phyloP scores from a whole-genome alignment of 2,329 filamentous ascomycete genomes.

The Aureobasidium mangrovei region DNA sequence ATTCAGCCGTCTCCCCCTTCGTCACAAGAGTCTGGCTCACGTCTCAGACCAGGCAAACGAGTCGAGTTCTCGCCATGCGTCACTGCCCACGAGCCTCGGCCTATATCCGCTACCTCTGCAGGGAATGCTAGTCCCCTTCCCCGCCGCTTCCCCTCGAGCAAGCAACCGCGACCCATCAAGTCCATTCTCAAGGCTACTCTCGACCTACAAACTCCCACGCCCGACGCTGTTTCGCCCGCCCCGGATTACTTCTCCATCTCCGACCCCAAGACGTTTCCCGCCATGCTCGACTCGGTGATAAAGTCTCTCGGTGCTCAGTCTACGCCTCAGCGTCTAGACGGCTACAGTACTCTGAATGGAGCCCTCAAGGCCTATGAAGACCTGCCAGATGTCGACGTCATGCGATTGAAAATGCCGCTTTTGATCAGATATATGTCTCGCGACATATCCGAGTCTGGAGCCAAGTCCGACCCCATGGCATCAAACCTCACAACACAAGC shows the following conservation, averaged over 20 bases:
- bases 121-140: constrained; percentile 32
- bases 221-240: constrained; percentile 33
- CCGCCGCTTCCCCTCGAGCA: constrained; percentile 38
- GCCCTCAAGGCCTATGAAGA: constrained; percentile 75
- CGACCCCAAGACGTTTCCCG: constrained; percentile 53
- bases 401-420: constrained; percentile 66
- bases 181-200: constrained; percentile 72
- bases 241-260: constrained; percentile 35
- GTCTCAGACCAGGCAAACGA: constrained; percentile 38
- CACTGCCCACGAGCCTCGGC: constrained; percentile 6
- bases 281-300: constrained; percentile 77
- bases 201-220: constrained; percentile 29
- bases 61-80: constrained; percentile 53
- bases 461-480: constrained; percentile 47
- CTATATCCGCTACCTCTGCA: not conserved
- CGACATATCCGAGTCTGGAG: constrained; percentile 54
- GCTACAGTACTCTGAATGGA: constrained; percentile 71
- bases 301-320: constrained; percentile 71
- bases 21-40: not conserved
- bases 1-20: constrained; percentile 10
- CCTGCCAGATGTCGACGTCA: constrained; percentile 62
- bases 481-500: constrained; percentile 67
- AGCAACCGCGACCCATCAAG: constrained; percentile 50
- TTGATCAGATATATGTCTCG: constrained; percentile 76
- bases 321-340: constrained; percentile 66